These are phyloP conservation scores for Sphaerostilbella broomeana DNA, from an alignment of 2,329 filamentous ascomycete species.

Conservation along the genomic window DNA sequence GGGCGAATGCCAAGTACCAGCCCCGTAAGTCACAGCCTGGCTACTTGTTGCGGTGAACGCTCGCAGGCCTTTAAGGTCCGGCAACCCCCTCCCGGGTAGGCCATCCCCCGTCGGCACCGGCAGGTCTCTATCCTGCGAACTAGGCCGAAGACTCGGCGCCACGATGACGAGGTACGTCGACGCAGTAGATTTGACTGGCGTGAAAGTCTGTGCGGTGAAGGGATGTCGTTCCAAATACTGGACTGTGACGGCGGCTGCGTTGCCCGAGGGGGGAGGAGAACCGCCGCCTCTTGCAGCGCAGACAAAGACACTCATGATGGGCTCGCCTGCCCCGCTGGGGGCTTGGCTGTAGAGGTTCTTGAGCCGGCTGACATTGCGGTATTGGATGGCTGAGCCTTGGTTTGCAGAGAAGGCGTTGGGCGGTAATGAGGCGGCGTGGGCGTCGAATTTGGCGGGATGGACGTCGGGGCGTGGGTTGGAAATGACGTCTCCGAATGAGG, in stretches of 20 bases:
- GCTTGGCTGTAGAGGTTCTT: constrained; percentile 63
- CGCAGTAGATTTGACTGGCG: constrained; percentile 56
- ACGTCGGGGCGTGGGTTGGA: constrained; percentile 60
- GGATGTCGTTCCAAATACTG: constrained; percentile 82
- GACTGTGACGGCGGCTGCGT: constrained; percentile 47
- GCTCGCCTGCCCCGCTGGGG: constrained; percentile 46
- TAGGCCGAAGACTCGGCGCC: constrained; percentile 62
- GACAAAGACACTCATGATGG: constrained; percentile 83
- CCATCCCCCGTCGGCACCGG: constrained; percentile 25
- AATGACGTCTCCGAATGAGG: constrained; percentile 77
- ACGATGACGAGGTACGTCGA: constrained; percentile 77
- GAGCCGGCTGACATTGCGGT: constrained; percentile 69
- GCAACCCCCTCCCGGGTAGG: constrained; percentile 56
- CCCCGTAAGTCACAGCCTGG: constrained; percentile 86
- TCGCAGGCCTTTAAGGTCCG: constrained; percentile 62
- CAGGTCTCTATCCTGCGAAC: constrained; percentile 19
- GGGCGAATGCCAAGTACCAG: constrained; percentile 91
- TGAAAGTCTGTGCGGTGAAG: constrained; percentile 89
- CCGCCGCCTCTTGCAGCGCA: constrained; percentile 44
- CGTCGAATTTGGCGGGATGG: constrained; percentile 41
- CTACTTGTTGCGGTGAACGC: constrained; percentile 73
- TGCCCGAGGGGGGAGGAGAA: constrained; percentile 10
- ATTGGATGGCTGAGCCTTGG: constrained; percentile 84
- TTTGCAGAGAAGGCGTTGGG: constrained; percentile 59
- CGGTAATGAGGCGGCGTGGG: constrained; percentile 31